Evolutionary conservation across 306 rosid species (phyloP).

Genomic region (Dalbergia cochinchinensis): DNA sequence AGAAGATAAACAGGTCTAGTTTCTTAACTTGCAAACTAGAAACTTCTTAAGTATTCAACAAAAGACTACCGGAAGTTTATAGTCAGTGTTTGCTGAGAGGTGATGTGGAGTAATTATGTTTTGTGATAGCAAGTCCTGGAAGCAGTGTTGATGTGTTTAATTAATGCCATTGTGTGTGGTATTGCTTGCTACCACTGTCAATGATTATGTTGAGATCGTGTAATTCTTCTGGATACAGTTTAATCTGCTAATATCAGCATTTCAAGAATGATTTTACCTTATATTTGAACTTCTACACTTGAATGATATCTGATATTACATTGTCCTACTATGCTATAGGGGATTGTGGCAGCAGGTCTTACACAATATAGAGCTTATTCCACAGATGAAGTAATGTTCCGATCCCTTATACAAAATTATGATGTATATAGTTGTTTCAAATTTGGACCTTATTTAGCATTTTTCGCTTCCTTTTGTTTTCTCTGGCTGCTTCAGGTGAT

Average conservation of each 20-base stretch:
- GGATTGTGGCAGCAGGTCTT: constrained; percentile 93
- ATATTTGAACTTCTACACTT: constrained; percentile 17
- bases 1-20: constrained; percentile 94
- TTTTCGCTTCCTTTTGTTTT: constrained; percentile 12
- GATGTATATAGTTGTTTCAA: constrained; percentile 22
- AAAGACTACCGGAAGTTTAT: neutral
- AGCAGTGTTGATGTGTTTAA: neutral
- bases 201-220: neutral
- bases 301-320: constrained; percentile 29
- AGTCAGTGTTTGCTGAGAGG: neutral
- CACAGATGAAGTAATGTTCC: constrained; percentile 83
- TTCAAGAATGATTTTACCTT: constrained; percentile 5
- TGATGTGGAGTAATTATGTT: neutral
- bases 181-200: constrained; percentile 11
- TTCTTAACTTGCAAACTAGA: constrained; percentile 6
- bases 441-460: constrained; percentile 22
- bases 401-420: constrained; percentile 13
- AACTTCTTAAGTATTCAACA: neutral
- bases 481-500: constrained; percentile 74
- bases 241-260: constrained; percentile 8
- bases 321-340: constrained; percentile 58
- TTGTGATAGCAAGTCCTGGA: neutral
- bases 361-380: constrained; percentile 97
- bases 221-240: neutral
- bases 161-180: constrained; percentile 16